These are phyloP conservation scores for Tetrahymena elliotti DNA, from an alignment of 73 alveolate genomes.

Conservation along the genomic window DNA sequence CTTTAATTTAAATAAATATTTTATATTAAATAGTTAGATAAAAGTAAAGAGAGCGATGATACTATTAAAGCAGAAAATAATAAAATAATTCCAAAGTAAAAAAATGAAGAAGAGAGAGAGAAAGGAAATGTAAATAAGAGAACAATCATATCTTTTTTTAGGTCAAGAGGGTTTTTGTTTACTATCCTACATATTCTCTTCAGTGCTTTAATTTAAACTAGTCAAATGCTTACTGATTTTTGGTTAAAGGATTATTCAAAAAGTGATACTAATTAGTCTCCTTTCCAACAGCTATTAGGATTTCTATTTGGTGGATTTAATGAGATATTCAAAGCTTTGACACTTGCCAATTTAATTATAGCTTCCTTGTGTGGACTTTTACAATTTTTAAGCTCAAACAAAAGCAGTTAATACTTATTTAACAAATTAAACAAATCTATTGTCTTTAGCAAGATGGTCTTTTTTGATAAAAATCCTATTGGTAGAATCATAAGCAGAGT, in stretches of 20 bases:
- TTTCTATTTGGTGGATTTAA: background rate
- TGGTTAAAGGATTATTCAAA: background rate
- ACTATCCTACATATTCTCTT: background rate
- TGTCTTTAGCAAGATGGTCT: slow-evolving; percentile 6
- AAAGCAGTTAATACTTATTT: background rate
- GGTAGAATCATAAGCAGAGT: slow-evolving; percentile 75
- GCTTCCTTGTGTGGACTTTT: background rate
- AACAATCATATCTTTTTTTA: background rate
- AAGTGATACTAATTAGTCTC: background rate
- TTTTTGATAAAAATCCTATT: slow-evolving; percentile 79
- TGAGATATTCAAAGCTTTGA: background rate
- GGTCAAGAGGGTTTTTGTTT: background rate
- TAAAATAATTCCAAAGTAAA: background rate
- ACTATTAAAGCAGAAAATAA: too few species aligned
- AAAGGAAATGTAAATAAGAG: background rate
- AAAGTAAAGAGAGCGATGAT: background rate
- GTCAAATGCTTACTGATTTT: background rate
- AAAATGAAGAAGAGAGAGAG: background rate
- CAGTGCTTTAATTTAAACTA: background rate
- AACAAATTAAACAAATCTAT: background rate
- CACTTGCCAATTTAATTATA: background rate
- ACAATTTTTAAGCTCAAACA: background rate
- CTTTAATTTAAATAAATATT: too few species aligned
- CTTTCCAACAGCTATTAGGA: background rate
- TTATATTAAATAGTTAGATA: too few species aligned